Percentiles rank a stretch among this genome's conserved stretches.
These are phyloP conservation scores for Eucalyptus pauciflora DNA, from an alignment of 345 rosid genomes.

Conservation along the genomic window DNA sequence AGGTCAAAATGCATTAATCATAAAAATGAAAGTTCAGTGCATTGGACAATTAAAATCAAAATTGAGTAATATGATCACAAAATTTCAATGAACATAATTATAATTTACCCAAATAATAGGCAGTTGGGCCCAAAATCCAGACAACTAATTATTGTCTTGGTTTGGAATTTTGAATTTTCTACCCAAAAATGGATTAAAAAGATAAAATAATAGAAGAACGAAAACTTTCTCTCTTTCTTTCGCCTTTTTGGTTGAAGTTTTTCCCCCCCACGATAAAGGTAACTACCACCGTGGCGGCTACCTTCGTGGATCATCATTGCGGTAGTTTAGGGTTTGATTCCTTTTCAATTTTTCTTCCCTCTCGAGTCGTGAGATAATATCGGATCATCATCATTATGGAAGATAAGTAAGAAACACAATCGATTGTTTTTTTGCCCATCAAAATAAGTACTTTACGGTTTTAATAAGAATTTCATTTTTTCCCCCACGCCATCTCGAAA, in stretches of 20 bases:
- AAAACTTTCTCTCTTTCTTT: background rate
- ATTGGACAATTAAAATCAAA: background rate
- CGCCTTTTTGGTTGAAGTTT: background rate
- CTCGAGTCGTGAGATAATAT: background rate
- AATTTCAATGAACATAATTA: background rate
- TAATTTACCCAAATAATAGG: background rate
- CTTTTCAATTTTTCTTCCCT: background rate
- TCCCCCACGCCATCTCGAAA: background rate
- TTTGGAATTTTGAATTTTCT: background rate
- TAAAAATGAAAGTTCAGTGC: background rate
- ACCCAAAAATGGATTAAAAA: background rate
- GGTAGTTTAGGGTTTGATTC: background rate
- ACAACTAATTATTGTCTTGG: background rate
- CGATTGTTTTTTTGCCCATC: background rate
- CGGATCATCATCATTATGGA: too few species aligned
- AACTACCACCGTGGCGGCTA: background rate
- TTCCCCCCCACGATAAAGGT: background rate
- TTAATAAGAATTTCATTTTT: background rate
- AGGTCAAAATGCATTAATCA: background rate
- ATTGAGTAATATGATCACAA: background rate
- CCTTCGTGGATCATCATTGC: background rate
- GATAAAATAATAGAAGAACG: background rate
- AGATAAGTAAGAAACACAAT: background rate
- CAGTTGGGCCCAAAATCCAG: background rate
- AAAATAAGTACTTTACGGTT: background rate